Evolutionary conservation across 2,329 filamentous ascomycete genomes (phyloP).

Genomic region (Penicillium psychrosexuale): DNA sequence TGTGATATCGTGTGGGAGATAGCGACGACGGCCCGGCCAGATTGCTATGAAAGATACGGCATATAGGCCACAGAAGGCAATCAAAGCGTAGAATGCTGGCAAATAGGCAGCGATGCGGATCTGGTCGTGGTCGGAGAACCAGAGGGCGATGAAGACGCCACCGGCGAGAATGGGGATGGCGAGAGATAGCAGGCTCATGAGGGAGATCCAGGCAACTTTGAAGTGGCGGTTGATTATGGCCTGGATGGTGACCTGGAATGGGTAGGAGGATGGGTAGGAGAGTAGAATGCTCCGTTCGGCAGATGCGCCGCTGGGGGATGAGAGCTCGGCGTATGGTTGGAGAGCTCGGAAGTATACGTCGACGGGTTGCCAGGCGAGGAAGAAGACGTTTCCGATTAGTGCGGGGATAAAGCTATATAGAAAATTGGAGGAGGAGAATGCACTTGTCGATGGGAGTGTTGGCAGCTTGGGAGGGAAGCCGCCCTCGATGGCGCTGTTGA

Average conservation of each 20-base stretch:
- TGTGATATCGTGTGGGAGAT: conserved; percentile 69
- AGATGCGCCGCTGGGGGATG: conserved; percentile 50
- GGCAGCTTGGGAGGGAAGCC: conserved; percentile 71
- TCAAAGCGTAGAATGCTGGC: conserved; percentile 68
- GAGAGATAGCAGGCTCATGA: conserved; percentile 52
- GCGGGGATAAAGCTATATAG: conserved; percentile 68
- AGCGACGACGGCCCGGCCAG: conserved; percentile 58
- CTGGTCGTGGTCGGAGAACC: conserved; percentile 46
- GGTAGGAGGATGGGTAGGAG: conserved; percentile 55
- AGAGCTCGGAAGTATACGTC: conserved; percentile 60
- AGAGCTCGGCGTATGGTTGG: conserved; percentile 56
- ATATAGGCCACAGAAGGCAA: conserved; percentile 69
- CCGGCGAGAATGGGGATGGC: conserved; percentile 58
- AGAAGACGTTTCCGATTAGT: conserved; percentile 57
- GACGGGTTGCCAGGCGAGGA: conserved; percentile 58
- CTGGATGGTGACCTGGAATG: conserved; percentile 51
- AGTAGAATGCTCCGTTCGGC: conserved; percentile 57
- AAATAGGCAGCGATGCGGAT: conserved; percentile 68
- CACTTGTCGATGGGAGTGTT: conserved; percentile 57
- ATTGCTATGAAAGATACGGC: conserved; percentile 61
- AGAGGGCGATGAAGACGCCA: conserved; percentile 62
- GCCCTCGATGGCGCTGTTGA: conserved; percentile 61
- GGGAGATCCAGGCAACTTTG: conserved; percentile 55
- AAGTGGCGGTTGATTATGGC: conserved; percentile 56
- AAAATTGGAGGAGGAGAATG: conserved; percentile 85